These are phyloP conservation scores for Senna siamea DNA, from an alignment of 306 rosid genomes.

Conservation along the genomic window DNA sequence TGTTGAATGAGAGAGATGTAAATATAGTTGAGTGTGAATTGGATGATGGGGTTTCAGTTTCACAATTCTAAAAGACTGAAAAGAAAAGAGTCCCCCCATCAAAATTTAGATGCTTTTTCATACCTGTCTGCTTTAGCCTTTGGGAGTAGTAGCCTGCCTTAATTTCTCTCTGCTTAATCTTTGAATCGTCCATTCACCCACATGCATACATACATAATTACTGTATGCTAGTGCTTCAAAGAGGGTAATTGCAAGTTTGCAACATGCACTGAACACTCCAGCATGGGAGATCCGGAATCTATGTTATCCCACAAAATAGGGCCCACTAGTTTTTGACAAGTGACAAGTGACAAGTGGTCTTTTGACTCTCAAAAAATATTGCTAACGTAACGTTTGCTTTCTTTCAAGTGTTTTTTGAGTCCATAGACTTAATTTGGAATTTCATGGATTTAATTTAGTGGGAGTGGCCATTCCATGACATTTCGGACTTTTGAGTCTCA, in stretches of 20 bases:
- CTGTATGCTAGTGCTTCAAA: not conserved
- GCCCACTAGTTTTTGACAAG: not conserved
- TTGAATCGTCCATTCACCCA: too few species aligned
- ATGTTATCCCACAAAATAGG: not conserved
- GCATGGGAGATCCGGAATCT: not conserved
- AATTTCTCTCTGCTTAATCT: too few species aligned
- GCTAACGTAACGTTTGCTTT: not conserved
- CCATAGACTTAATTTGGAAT: too few species aligned
- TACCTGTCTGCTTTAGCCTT: too few species aligned
- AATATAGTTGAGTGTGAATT: not conserved
- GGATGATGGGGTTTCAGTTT: not conserved
- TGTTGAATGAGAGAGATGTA: not conserved
- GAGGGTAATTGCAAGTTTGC: not conserved
- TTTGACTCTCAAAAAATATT: not conserved
- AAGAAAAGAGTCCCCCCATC: constrained; percentile 10
- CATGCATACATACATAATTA: too few species aligned
- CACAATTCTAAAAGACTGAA: not conserved
- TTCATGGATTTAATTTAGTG: too few species aligned
- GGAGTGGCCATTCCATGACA: too few species aligned
- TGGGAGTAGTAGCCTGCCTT: too few species aligned
- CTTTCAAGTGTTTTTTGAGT: too few species aligned
- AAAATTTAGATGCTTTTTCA: too few species aligned
- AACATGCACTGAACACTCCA: not conserved
- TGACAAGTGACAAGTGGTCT: not conserved
- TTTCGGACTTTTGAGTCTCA: not conserved